Conservation (phyloP, 345 rosid genomes). For the Populus tremula region DNA sequence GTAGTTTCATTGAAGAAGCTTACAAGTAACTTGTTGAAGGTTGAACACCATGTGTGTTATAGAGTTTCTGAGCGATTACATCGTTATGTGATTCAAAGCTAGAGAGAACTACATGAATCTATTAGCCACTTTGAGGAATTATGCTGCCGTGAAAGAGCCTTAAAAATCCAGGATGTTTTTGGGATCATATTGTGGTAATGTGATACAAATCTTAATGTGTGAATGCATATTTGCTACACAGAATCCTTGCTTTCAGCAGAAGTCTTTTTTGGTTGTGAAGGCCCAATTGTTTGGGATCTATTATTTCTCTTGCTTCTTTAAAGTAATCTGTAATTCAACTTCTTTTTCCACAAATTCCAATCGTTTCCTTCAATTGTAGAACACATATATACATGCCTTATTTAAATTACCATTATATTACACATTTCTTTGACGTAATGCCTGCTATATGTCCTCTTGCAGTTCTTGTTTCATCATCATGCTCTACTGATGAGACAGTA, state of each 20-base stretch:
- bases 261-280: neutral
- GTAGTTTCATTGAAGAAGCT: too few species aligned
- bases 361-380: neutral
- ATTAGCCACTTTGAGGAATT: too few species aligned
- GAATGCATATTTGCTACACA: too few species aligned
- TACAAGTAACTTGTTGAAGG: too few species aligned
- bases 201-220: too few species aligned
- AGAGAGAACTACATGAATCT: too few species aligned
- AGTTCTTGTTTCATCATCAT: constrained; percentile 81
- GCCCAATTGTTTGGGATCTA: neutral
- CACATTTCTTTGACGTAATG: neutral
- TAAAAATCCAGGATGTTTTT: neutral
- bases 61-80: too few species aligned
- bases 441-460: constrained; percentile 20
- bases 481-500: constrained; percentile 92
- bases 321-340: neutral
- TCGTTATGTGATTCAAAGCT: too few species aligned
- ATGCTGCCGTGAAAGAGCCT: neutral
- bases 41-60: too few species aligned
- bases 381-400: neutral
- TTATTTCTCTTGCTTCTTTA: neutral
- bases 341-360: neutral
- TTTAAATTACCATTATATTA: neutral
- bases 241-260: neutral
- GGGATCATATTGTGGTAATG: neutral